Conservation (phyloP, 1,284 basidiomycete species). For the Ceratobasidium sp. region DNA sequence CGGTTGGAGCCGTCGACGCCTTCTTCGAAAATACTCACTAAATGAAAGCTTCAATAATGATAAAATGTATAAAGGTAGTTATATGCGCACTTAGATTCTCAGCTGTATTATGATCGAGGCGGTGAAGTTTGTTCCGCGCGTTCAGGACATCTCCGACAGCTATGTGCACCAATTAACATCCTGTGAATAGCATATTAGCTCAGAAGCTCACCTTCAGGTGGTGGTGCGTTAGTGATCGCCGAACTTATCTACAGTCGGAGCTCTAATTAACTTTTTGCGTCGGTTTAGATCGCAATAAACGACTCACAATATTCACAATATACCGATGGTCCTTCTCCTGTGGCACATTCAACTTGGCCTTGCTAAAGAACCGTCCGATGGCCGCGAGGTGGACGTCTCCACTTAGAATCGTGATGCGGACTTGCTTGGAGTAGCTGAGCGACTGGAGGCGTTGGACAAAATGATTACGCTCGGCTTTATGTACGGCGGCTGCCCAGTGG, state of each 20-base stretch:
- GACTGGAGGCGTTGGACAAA: slow-evolving; percentile 58
- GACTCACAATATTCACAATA: slow-evolving; percentile 57
- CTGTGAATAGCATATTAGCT: not conserved
- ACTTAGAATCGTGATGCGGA: slow-evolving; percentile 58
- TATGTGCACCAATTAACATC: slow-evolving; percentile 11
- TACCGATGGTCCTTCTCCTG: slow-evolving; percentile 58
- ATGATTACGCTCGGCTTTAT: slow-evolving; percentile 64
- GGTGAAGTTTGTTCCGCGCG: slow-evolving; percentile 56
- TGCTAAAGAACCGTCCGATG: slow-evolving; percentile 54
- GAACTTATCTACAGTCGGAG: slow-evolving; percentile 47
- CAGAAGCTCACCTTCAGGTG: slow-evolving; percentile 53
- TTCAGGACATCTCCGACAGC: slow-evolving; percentile 58
- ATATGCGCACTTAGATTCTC: slow-evolving; percentile 56
- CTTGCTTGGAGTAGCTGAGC: slow-evolving; percentile 53
- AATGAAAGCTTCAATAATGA: not conserved
- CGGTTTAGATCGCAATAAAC: no score
- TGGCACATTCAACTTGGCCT: slow-evolving; percentile 52
- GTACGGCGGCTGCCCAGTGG: slow-evolving; percentile 55
- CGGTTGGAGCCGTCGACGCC: slow-evolving; percentile 49
- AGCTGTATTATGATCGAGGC: slow-evolving; percentile 60
- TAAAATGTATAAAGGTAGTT: not conserved
- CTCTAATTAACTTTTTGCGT: not conserved
- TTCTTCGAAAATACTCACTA: slow-evolving; percentile 45
- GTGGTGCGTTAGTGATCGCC: slow-evolving; percentile 61
- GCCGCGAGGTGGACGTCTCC: slow-evolving; percentile 59